These are phyloP conservation scores for Termitomyces sp. DNA, from an alignment of 768 basidiomycete species.

Conservation along the genomic window DNA sequence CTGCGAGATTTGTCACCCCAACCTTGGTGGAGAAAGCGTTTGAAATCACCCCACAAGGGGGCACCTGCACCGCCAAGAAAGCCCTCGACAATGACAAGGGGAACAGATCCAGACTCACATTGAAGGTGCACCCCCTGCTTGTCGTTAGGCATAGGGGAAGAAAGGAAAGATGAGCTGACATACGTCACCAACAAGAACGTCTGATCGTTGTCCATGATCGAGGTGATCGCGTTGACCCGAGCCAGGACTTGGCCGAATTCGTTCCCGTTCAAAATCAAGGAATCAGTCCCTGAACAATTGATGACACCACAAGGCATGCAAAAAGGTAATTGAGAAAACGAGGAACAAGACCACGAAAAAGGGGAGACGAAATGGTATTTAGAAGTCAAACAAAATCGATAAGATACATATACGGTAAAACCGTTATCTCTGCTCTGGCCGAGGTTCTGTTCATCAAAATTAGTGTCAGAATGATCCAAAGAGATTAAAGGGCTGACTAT, in stretches of 20 bases:
- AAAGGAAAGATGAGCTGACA: neutral
- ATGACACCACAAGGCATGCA: neutral
- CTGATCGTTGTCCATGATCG: slow-evolving; percentile 1
- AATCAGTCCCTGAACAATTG: too few species aligned
- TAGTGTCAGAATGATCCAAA: neutral
- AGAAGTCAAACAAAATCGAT: neutral
- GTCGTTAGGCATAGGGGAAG: slow-evolving; percentile 31
- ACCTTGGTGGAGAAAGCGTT: slow-evolving; percentile 10
- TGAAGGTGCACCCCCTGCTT: neutral
- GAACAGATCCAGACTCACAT: neutral
- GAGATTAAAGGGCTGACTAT: neutral
- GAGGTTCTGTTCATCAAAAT: slow-evolving; percentile 26
- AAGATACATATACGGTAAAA: neutral
- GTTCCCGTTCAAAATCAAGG: too few species aligned
- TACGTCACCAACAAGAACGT: neutral
- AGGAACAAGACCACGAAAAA: neutral
- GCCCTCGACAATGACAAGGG: slow-evolving; percentile 35
- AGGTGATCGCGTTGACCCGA: too few species aligned
- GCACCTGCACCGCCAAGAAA: slow-evolving; percentile 40
- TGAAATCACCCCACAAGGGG: slow-evolving; percentile 39
- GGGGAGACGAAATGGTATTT: neutral
- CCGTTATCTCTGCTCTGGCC: slow-evolving; percentile 25
- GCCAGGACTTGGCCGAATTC: too few species aligned
- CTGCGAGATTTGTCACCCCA: slow-evolving; percentile 22
- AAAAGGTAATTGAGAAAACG: neutral